phyloP scores from a whole-genome alignment of 306 rosid genomes.

The Adenanthera pavonina region DNA sequence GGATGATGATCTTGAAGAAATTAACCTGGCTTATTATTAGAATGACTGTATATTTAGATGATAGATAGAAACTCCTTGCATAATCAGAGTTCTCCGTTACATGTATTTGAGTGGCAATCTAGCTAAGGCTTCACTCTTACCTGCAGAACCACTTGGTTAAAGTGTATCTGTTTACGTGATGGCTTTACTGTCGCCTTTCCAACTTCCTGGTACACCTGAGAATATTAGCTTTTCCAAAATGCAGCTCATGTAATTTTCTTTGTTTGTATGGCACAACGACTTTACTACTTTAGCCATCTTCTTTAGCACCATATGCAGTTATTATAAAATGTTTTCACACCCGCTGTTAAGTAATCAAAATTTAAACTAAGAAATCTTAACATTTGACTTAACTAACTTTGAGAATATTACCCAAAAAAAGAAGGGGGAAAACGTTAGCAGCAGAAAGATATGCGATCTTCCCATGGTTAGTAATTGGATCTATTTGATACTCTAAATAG shows the following conservation, averaged over 20 bases:
- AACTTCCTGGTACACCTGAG: conserved; percentile 5
- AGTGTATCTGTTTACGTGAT: conserved; percentile 18
- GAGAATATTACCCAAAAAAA: background rate
- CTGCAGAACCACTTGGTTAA: conserved; percentile 4
- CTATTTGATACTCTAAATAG: background rate
- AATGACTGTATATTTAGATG: background rate
- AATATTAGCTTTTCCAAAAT: conserved; percentile 31
- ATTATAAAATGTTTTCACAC: background rate
- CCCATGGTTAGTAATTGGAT: background rate
- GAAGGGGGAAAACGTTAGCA: no score
- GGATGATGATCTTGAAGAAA: conserved; percentile 55
- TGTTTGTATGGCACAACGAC: background rate
- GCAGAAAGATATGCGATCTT: background rate
- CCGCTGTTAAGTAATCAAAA: background rate
- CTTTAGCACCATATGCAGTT: background rate
- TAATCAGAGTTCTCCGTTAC: conserved; percentile 1
- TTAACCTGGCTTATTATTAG: conserved; percentile 26
- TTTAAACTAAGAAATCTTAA: background rate
- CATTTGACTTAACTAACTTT: background rate
- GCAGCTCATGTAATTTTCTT: conserved; percentile 9
- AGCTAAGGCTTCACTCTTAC: background rate
- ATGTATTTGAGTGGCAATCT: conserved; percentile 21
- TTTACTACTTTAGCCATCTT: background rate
- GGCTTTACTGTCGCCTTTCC: conserved; percentile 11
- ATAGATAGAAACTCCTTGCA: background rate